A percentile compares a stretch with the other conserved stretches of the same genome.
Evolutionary conservation across 2,329 filamentous ascomycete genomes (phyloP).

Genomic region (Triangularia verruculosa): DNA sequence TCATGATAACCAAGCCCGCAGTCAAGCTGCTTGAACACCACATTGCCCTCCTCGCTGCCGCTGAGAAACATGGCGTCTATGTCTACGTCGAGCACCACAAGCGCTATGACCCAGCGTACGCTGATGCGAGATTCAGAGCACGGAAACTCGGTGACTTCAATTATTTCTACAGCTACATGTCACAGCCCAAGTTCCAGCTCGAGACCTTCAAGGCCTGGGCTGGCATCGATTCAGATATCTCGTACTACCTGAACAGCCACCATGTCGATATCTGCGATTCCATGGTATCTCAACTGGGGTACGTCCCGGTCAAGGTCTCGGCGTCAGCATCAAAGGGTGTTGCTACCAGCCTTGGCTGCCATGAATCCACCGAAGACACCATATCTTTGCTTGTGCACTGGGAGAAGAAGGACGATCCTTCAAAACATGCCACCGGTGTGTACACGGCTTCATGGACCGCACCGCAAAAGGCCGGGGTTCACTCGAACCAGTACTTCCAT

Average conservation of each 20-base stretch:
- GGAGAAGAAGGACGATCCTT: slow-evolving; percentile 67
- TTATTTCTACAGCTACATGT: slow-evolving; percentile 98
- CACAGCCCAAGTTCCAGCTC: slow-evolving; percentile 83
- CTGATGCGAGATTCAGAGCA: slow-evolving; percentile 78
- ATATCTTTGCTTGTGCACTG: slow-evolving; percentile 89
- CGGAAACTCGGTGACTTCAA: slow-evolving; percentile 86
- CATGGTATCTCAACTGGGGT: slow-evolving; percentile 74
- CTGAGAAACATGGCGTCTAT: slow-evolving; percentile 73
- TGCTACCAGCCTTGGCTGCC: slow-evolving; percentile 75
- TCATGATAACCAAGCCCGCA: slow-evolving; percentile 90
- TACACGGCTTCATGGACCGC: slow-evolving; percentile 96
- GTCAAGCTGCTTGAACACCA: slow-evolving; percentile 82
- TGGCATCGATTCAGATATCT: slow-evolving; percentile 87
- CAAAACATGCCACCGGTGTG: slow-evolving; percentile 76
- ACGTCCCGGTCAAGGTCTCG: slow-evolving; percentile 73
- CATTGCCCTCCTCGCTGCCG: slow-evolving; percentile 68
- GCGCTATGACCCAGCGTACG: slow-evolving; percentile 89
- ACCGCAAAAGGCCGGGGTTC: slow-evolving; percentile 87
- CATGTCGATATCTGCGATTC: slow-evolving; percentile 91
- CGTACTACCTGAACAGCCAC: slow-evolving; percentile 93
- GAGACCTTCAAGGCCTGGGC: slow-evolving; percentile 96
- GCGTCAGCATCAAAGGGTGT: slow-evolving; percentile 76
- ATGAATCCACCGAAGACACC: slow-evolving; percentile 81
- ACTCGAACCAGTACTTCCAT: slow-evolving; percentile 96
- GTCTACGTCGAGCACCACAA: slow-evolving; percentile 97